These are phyloP conservation scores for Cucumis melo DNA, from an alignment of 306 rosid species.

Conservation along the genomic window DNA sequence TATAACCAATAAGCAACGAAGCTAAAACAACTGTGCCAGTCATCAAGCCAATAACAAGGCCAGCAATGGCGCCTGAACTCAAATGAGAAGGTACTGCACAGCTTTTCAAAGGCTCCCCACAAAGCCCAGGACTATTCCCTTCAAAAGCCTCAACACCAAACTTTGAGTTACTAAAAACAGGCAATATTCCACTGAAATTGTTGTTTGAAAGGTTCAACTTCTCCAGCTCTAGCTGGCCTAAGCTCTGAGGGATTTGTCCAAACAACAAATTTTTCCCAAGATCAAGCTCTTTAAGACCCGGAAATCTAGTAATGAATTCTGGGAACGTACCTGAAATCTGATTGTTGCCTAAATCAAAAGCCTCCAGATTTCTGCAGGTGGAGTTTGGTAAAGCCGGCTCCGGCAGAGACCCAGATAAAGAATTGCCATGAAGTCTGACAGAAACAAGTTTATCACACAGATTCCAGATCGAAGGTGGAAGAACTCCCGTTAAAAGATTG, in stretches of 20 bases:
- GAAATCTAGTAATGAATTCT: conserved; percentile 45
- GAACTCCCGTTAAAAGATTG: conserved; percentile 39
- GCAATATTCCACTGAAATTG: conserved; percentile 79
- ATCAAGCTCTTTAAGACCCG: conserved; percentile 63
- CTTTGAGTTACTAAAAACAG: conserved; percentile 43
- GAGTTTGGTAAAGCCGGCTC: conserved; percentile 83
- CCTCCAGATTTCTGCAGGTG: conserved; percentile 41
- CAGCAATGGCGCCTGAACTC: conserved; percentile 94
- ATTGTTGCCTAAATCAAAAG: conserved; percentile 68
- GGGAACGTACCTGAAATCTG: conserved; percentile 69
- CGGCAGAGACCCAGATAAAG: conserved; percentile 45
- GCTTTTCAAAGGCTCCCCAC: conserved; percentile 74
- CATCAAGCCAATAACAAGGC: conserved; percentile 81
- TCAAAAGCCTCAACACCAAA: conserved; percentile 69
- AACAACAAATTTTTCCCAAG: conserved; percentile 48
- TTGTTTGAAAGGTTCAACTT: conserved; percentile 79
- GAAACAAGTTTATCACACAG: conserved; percentile 68
- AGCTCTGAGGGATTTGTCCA: conserved; percentile 47
- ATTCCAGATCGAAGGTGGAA: conserved; percentile 82
- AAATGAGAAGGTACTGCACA: conserved; percentile 42
- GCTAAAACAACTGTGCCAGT: conserved; percentile 81
- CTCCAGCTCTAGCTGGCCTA: conserved; percentile 44
- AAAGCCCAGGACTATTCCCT: conserved; percentile 63
- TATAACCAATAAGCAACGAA: conserved; percentile 71
- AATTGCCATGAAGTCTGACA: conserved; percentile 47